Base-by-base conservation (phyloP, 148 eudicot species). In the Mesembryanthemum crystallinum region DNA sequence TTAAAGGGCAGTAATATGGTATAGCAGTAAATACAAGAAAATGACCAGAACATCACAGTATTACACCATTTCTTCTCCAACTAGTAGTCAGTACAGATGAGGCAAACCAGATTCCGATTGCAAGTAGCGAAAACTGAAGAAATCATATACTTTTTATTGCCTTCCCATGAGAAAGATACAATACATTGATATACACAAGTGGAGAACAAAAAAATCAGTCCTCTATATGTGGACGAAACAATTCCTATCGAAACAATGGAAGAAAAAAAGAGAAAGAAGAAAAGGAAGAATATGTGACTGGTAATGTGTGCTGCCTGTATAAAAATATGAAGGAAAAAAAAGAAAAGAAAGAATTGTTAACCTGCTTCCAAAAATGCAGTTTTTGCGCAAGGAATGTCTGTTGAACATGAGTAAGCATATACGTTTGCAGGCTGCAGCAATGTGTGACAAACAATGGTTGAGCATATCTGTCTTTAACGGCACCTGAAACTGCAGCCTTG, bases 141-240 rank as follows among this genome's bases (percentile, higher is more conserved):
- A 73, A 73, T 33, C 67, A 62, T 67, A 73, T 28, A 37, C 35
- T 60, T 73, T 79, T 79, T 73, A 67, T 79, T 29, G 73, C 76
- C 25, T 21, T 21, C 39, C 67, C 61, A 10, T 55, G 73, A 51
- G 32, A 28, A 74, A 35, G 52, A 18, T 73, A 67, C 62, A 69
- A 65, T 78, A 72, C 72, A 78, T 49, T 69, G 58, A 79, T 79
- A 69, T 79, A 79, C 78, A 74, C 15, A 68, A 62, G 52, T 35
- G 39, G 29, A 55, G 39, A 68, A 15, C 18, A n/a, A 42, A 28
- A 28, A 59, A 69, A 15, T 62, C 60, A 32, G 25, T 17, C 64
- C 78, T n/a, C n/a, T 74, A 74, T 45, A 12, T 37, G 63, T 49
- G 35, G 67, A 29, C 64, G 32, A 79, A 69, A 68, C 60, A 79